These are phyloP conservation scores for Gigaspora rosea DNA, from an alignment of 192 early-diverging fungal species.

Conservation along the genomic window DNA sequence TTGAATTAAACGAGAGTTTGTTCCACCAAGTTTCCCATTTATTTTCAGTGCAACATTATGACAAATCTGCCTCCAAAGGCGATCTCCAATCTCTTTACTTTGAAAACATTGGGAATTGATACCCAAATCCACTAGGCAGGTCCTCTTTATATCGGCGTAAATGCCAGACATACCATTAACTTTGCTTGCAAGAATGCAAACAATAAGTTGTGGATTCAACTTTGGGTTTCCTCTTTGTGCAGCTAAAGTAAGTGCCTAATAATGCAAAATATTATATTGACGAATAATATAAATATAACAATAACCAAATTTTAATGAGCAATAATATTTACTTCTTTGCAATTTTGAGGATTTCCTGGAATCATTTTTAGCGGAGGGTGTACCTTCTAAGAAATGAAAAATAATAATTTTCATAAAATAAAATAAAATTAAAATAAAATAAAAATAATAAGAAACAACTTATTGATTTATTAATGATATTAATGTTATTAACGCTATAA, in stretches of 20 bases:
- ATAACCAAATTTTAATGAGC: too few relatives aligned
- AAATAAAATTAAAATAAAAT: too few relatives aligned
- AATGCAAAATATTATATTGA: too few relatives aligned
- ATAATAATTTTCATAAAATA: too few relatives aligned
- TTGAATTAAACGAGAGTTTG: slow-evolving; percentile 79
- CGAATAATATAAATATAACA: too few relatives aligned
- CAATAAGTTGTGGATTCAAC: neutral
- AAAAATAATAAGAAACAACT: too few relatives aligned
- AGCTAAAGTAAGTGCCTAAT: neutral
- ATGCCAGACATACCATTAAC: slow-evolving; percentile 18
- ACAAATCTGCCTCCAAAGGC: slow-evolving; percentile 7
- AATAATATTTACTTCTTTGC: too few relatives aligned
- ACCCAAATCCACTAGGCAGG: neutral
- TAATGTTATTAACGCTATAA: too few relatives aligned
- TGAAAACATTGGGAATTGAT: slow-evolving; percentile 40
- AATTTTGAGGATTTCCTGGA: too few relatives aligned
- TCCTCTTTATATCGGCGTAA: neutral
- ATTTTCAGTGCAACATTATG: slow-evolving; percentile 89
- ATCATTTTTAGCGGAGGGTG: too few relatives aligned
- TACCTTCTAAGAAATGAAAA: too few relatives aligned
- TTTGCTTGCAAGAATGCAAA: slow-evolving; percentile 51
- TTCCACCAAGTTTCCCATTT: slow-evolving; percentile 91
- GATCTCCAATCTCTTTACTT: slow-evolving; percentile 35
- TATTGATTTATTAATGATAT: too few relatives aligned
- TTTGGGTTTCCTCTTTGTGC: neutral